Evolutionary conservation across 192 early-diverging fungal species (phyloP).

Genomic region (Paraglomus occultum): DNA sequence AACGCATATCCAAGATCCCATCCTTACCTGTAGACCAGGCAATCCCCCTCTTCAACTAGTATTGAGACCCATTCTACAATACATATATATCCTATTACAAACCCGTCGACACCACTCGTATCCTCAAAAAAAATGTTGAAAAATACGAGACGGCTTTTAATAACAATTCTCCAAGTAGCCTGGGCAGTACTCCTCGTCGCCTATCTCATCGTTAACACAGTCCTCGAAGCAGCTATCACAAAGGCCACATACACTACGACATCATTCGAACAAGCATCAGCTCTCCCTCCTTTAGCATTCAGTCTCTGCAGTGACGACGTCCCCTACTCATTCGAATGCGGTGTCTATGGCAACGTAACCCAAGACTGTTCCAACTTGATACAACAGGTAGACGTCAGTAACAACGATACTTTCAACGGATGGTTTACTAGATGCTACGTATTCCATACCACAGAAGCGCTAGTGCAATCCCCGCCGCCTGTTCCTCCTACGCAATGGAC

Average conservation of each 20-base stretch:
- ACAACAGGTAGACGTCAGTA: neutral
- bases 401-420: constrained; percentile 19
- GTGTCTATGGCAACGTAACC: constrained; percentile 3
- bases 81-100: no score
- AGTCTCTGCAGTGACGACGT: constrained; percentile 13
- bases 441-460: constrained; percentile 11
- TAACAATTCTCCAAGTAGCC: constrained; percentile 9
- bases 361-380: constrained; percentile 3
- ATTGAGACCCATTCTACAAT: no score
- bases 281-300: constrained; percentile 19
- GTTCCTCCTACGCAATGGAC: constrained; percentile 12
- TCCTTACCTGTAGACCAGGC: no score
- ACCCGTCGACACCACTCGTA: no score
- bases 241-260: neutral
- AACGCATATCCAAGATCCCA: no score
- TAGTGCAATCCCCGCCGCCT: neutral
- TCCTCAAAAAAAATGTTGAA: no score
- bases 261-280: constrained; percentile 3
- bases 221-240: neutral
- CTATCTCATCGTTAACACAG: constrained; percentile 13
- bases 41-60: no score
- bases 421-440: constrained; percentile 28
- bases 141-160: constrained; percentile 6
- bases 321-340: constrained; percentile 13
- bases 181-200: constrained; percentile 2